Evolutionary conservation across 805 yeast species (phyloP).

Genomic region (Ogataea salicorniae): DNA sequence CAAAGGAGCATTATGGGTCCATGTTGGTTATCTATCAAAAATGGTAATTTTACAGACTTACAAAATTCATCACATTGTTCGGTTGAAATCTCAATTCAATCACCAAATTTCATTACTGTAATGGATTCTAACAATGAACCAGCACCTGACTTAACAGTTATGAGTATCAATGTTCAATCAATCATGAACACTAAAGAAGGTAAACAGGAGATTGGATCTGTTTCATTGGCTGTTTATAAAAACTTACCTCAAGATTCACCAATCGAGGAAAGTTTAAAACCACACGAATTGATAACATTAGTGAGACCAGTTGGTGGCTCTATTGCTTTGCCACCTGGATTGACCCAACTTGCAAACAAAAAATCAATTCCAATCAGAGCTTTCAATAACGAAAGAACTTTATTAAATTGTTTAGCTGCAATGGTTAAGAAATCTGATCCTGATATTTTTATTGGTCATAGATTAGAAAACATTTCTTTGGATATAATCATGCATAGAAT

Average conservation of each 20-base stretch:
- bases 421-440: conserved; percentile 75
- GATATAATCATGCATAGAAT: conserved; percentile 80
- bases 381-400: conserved; percentile 68
- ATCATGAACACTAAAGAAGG: conserved; percentile 67
- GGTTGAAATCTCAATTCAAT: conserved; percentile 59
- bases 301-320: conserved; percentile 72
- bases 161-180: conserved; percentile 77
- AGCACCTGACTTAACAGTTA: conserved; percentile 67
- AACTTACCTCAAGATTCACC: conserved; percentile 74
- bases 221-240: conserved; percentile 68
- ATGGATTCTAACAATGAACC: conserved; percentile 32
- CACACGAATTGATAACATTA: conserved; percentile 61
- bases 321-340: conserved; percentile 68
- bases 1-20: conserved; percentile 93
- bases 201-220: conserved; percentile 82
- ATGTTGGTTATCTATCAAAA: conserved; percentile 80
- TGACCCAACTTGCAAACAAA: conserved; percentile 54
- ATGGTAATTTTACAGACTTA: conserved; percentile 53
- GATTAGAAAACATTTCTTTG: conserved; percentile 70
- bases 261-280: conserved; percentile 52
- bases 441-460: conserved; percentile 85
- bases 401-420: conserved; percentile 72
- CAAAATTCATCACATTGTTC: conserved; percentile 74
- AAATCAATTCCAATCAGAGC: conserved; percentile 47
- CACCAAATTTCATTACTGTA: conserved; percentile 45